Conservation (phyloP, 495 filamentous ascomycete species). For the Halenospora varia region DNA sequence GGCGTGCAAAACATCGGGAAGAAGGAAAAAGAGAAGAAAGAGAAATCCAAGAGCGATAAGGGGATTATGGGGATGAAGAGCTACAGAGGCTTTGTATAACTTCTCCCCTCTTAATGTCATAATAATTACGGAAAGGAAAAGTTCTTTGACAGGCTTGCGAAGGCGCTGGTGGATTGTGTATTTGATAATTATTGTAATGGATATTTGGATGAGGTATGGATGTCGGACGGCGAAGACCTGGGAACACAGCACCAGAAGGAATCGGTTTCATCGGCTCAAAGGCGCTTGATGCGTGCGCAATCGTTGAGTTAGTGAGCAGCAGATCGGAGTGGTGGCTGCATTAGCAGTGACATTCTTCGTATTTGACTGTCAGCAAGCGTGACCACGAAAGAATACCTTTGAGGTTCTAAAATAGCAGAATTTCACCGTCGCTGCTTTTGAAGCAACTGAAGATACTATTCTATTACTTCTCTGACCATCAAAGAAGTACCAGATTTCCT, state of each 20-base stretch:
- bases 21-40: constrained; percentile 26
- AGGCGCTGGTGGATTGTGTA: too few relatives aligned
- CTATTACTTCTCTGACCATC: too few relatives aligned
- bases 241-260: too few relatives aligned
- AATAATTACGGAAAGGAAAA: background rate
- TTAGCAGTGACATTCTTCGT: background rate
- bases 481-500: too few relatives aligned
- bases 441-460: too few relatives aligned
- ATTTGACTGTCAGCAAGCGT: background rate
- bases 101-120: background rate
- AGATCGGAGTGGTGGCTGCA: background rate
- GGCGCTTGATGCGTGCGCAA: background rate
- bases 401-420: background rate
- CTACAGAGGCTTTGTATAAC: constrained; percentile 46
- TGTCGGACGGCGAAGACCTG: too few relatives aligned
- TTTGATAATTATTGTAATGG: too few relatives aligned
- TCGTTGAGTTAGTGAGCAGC: background rate
- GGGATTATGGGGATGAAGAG: constrained; percentile 45
- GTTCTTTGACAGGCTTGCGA: background rate
- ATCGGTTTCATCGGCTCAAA: too few relatives aligned
- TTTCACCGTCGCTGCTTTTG: background rate
- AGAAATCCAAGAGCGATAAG: constrained; percentile 49
- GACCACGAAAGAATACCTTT: too few relatives aligned
- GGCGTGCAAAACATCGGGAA: constrained; percentile 51
- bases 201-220: too few relatives aligned